Base-by-base conservation (phyloP, 495 filamentous ascomycete species). In the Penicillium goetzii region DNA sequence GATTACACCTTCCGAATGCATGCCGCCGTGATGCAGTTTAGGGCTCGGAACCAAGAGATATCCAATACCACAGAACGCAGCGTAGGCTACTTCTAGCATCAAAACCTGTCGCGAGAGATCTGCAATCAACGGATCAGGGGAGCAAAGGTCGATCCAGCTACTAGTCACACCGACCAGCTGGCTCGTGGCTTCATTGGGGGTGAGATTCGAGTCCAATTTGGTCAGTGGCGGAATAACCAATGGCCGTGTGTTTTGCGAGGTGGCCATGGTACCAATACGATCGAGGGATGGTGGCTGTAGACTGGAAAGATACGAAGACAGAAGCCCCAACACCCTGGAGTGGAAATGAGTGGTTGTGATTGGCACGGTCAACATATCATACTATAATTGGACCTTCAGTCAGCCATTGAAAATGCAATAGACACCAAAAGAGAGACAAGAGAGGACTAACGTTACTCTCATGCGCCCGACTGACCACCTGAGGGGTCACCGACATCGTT, bases 121-220 rank as follows among this genome's bases (percentile, higher is more conserved):
- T 2, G 91, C 86, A 60, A 97, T 87, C 61, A 91, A 65, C 17
- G 92, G 91, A 74, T 97, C 89, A 1, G 89, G 78, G 33, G 93
- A 97, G 65, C 88, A 90, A 3, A 97, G 74, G 73, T 97, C 92
- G 68, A 96, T 94, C 93, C 93, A 97, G 17, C 89, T 86, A 69
- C 91, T 96, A 12, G 84, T 85, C 26, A 90, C 87, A 36, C 86
- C 90, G 10, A 95, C 78, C 26, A 93, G 72, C 59, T 91, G 87
- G 59, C 87, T 85, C 53, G 91, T 87, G 65, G 85, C 85, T 43
- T 89, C 86, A 61, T 85, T 86, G 0, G 92, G 93, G 8, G 83
- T 88, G 62, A 97, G 77, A 53, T 83, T 80, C 0, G 92, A 94
- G 74, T 97, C 92, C 43, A 85, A 74, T 14, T 88, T 84, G 3